Conservation (phyloP, 176 grass and related monocot genomes). For the Juncus effusus region DNA sequence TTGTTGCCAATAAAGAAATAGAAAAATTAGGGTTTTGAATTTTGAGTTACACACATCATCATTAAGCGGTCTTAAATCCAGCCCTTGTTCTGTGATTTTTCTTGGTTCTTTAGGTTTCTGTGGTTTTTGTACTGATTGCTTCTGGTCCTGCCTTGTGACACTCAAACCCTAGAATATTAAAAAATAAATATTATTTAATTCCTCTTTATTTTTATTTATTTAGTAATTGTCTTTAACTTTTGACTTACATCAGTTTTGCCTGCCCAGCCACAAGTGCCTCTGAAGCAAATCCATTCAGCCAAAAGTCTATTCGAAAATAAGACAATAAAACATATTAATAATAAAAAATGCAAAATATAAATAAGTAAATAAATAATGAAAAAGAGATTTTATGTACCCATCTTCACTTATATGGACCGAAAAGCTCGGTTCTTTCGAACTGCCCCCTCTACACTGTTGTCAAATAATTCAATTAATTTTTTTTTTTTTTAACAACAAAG, state of each 20-base stretch:
- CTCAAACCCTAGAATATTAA: neutral
- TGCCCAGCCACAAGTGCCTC: constrained; percentile 72
- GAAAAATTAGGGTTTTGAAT: neutral
- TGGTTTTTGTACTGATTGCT: neutral
- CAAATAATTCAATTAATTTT: neutral
- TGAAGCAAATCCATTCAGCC: constrained; percentile 71
- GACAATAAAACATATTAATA: neutral
- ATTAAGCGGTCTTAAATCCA: constrained; percentile 63
- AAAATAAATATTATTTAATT: neutral
- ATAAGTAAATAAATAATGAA: constrained; percentile 29
- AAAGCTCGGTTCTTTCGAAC: neutral
- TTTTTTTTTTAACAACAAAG: too few species aligned
- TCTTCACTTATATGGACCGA: neutral
- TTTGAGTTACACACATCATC: constrained; percentile 39
- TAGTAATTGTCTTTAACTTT: neutral
- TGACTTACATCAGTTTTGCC: constrained; percentile 25
- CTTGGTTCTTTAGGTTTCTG: constrained; percentile 42
- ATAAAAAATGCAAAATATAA: constrained; percentile 28
- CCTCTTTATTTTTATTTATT: constrained; percentile 10
- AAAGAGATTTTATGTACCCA: constrained; percentile 10
- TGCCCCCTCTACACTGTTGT: constrained; percentile 17
- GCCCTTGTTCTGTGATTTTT: constrained; percentile 51
- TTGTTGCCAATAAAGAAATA: constrained; percentile 21
- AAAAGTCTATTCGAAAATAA: constrained; percentile 39
- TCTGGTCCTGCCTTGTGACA: constrained; percentile 25